Evolutionary conservation across 257 asterid genomes (phyloP), one percentile per base, ranked within the genome.

Genomic region (Agastache rugosa): DNA sequence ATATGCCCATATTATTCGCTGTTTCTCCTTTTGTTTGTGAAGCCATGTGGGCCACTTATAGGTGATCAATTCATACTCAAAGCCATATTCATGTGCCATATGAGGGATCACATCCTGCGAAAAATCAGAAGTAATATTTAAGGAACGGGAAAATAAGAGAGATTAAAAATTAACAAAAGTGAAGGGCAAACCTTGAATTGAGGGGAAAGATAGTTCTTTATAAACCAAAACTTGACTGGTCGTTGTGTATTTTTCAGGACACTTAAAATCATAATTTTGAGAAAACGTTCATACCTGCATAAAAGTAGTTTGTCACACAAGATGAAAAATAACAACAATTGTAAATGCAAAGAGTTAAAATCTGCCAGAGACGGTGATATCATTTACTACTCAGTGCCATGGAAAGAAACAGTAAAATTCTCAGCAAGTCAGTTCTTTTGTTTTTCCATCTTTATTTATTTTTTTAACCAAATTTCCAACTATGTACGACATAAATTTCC

Each of bases 1-100:
- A 78, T 89, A 92, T 1, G 99, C 98, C 99, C 99, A 90, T 74
- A 92, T 92, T 74, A 95, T 95, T 83, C 98, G 82, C 77, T 92
- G 99, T 75, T 95, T 95, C 88, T 92, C 99, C 73, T 86, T 95
- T 79, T 95, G 99, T 83, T 95, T 92, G 81, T 95, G 99, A 17
- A 95, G 87, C 98, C 97, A 92, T 59, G 97, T 86, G 27, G 99
- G 99, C 99, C 99, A 95, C 87, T 95, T 95, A 76, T 95, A 95
- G 61, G 99, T 92, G 82, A 95, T 88, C 74, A 95, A 78, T 81
- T 83, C 98, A 47, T 90, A 95, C 82, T 92, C 98, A 77, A 95
- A 95, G 77, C 92, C 99, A 74, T 95, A 95, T 80, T 90, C 93
- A 37, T 54, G 79, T 68, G 99, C 99, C 98, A 95, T 95, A 80